These are phyloP conservation scores for Salix suchowensis DNA, from an alignment of 345 rosid species.

Conservation along the genomic window DNA sequence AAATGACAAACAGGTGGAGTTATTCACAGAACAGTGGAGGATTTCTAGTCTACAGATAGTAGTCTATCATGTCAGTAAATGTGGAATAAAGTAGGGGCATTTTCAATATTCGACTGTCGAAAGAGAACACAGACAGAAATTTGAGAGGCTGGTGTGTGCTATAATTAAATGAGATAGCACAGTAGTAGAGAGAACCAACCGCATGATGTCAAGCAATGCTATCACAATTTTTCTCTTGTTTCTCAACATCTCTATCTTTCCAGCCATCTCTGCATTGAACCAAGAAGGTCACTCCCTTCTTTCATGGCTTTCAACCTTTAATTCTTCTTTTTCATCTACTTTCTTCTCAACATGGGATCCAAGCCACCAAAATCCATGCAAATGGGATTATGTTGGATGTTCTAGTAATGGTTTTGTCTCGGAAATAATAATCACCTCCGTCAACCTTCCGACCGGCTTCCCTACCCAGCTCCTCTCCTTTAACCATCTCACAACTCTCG, in stretches of 20 bases:
- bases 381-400: conserved; percentile 54
- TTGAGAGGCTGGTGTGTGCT: conserved; percentile 14
- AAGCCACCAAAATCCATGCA: conserved; percentile 52
- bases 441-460: conserved; percentile 41
- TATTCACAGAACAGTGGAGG: background rate
- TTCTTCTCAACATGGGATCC: conserved; percentile 67
- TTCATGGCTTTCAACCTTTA: conserved; percentile 65
- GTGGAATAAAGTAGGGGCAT: conserved; percentile 16
- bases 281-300: conserved; percentile 64
- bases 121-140: conserved; percentile 7
- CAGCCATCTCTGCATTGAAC: conserved; percentile 47
- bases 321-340: conserved; percentile 42
- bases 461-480: conserved; percentile 47
- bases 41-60: background rate
- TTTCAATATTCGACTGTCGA: conserved; percentile 10
- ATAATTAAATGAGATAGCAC: conserved; percentile 29
- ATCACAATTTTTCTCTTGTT: conserved; percentile 42
- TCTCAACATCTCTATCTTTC: conserved; percentile 37
- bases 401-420: conserved; percentile 39
- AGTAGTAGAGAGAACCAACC: conserved; percentile 26
- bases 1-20: background rate
- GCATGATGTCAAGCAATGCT: conserved; percentile 50
- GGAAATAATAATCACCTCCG: conserved; percentile 38
- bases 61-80: conserved; percentile 16
- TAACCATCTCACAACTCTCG: conserved; percentile 37